A percentile compares a stretch with the other conserved stretches of the same genome.
phyloP scores from a whole-genome alignment of 257 asterid species.

The Solanum pennellii region DNA sequence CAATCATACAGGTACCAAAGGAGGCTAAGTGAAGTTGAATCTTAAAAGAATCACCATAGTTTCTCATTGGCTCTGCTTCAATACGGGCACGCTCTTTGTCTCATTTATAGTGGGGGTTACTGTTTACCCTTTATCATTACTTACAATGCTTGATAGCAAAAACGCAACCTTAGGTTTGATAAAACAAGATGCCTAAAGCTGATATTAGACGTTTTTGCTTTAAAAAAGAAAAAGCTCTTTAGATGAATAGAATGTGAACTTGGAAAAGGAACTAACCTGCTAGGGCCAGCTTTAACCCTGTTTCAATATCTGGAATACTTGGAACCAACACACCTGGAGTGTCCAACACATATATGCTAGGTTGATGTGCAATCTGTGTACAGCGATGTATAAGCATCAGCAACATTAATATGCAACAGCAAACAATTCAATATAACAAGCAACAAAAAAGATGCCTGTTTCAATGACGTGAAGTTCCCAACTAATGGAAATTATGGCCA shows the following conservation, averaged over 20 bases:
- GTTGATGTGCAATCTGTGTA: constrained; percentile 76
- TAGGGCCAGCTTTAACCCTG: constrained; percentile 84
- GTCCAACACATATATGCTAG: constrained; percentile 92
- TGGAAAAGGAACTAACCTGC: constrained; percentile 43
- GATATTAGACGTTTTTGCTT: background rate
- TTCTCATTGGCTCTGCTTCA: background rate
- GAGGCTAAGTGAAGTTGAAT: background rate
- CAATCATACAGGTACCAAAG: background rate
- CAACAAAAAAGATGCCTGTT: background rate
- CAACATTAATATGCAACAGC: background rate
- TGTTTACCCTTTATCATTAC: background rate
- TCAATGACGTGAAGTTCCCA: background rate
- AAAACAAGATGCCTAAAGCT: background rate
- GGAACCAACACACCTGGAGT: constrained; percentile 94
- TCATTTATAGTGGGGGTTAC: background rate
- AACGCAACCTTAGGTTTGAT: background rate
- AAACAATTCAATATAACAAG: background rate
- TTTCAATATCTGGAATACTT: constrained; percentile 71
- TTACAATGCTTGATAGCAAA: background rate
- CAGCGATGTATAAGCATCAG: background rate
- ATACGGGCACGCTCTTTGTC: background rate
- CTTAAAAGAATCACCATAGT: background rate
- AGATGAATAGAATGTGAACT: background rate
- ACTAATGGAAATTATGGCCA: background rate
- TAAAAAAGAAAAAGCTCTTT: background rate